Base-by-base conservation (phyloP, 495 filamentous ascomycete species). In the Letharia columbiana region DNA sequence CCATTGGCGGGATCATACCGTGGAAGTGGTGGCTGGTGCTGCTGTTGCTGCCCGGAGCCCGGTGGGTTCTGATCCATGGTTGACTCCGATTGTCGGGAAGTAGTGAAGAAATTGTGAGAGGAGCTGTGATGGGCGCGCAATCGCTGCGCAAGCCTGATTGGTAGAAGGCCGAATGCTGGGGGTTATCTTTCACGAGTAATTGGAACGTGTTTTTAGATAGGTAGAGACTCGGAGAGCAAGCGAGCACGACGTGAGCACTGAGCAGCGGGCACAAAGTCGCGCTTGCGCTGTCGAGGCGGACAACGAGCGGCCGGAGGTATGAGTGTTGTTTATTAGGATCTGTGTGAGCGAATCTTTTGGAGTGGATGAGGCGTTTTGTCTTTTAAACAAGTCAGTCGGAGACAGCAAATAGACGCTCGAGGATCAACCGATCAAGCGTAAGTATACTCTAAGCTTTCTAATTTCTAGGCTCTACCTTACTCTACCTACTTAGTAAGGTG, bases 1-100 rank as follows among this genome's bases (percentile, higher is more conserved):
- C 90, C 91, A 73, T 90, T 86, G 67, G 79, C 77, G 57, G 87
- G 82, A 77, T 97, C 91, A 77, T 97, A 97, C 33, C 54, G 31
- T 57, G 54, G 31, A 17, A 85, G 78, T 61, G 87, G 87, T 69
- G 81, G 78, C 72, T 82, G 84, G 70, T 82, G 79, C 73, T 85
- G 84, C 71, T 83, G 83, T 66, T 82, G 77, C 70, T 75, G 81
- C 44, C 79, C 81, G 64, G 82, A 72, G 68, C 74, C 78, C 68
- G 83, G 78, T 57, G 82, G 73, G 58, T 83, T 72, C 66, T 80
- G 81, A 61, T 89, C 86, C 86, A 89, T 89, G 65, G 39, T 70
- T 42, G 54, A 52, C 42, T 64, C 47, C 33, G 52, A 49, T 52
- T 61, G 31, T 28, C 33, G 42, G 42, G 56, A 60, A 39, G 37